Base-by-base conservation (phyloP, 2,329 filamentous ascomycete genomes). In the Diplodia seriata region DNA sequence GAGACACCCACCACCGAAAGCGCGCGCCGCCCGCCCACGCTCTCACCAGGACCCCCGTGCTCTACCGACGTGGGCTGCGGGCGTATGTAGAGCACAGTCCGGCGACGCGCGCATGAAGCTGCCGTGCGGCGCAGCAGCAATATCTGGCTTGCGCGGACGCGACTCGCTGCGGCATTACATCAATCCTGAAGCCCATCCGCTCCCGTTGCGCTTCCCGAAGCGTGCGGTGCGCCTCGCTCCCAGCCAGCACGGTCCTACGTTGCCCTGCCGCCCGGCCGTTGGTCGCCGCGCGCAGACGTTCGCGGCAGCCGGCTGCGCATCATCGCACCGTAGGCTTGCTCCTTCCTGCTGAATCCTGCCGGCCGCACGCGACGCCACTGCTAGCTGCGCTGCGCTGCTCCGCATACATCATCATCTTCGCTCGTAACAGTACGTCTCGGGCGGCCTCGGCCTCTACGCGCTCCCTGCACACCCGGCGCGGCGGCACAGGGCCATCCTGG, bases 201-300 rank as follows among this genome's bases (percentile, higher is more conserved):
- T 57, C 64, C 64, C 64, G 64, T 57, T 56, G 54, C 64, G 53
- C 64, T 66, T 66, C 64, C 64, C 64, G 64, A 66, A 50, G 38
- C n/a, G 51, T 50, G 47, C 55, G 38, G 57, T n/a, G 57, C 57
- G 43, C 47, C 59, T 63, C 59, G 59, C 59, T 8, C 59, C 59
- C 59, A 38, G 59, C 29, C 56, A 33, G 26, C 38, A 5, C 55
- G 36, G 36, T 11, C 36, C 31, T 23, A 38, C 20, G 56, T 38
- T 62, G 57, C 40, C 18, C 57, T 62, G 43, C 40, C 57, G 57
- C 40, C 57, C 43, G 26, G 26, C 57, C 57, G 57, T 62, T 62
- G 57, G 40, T 50, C 40, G 57, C 40, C 57, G 57, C 26, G 8
- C 23, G 57, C 40, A 49, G 57, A 62, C 43, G 40, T 20, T 50